Conservation (phyloP, 177 flowering plant species). For the Telopea speciosissima region DNA sequence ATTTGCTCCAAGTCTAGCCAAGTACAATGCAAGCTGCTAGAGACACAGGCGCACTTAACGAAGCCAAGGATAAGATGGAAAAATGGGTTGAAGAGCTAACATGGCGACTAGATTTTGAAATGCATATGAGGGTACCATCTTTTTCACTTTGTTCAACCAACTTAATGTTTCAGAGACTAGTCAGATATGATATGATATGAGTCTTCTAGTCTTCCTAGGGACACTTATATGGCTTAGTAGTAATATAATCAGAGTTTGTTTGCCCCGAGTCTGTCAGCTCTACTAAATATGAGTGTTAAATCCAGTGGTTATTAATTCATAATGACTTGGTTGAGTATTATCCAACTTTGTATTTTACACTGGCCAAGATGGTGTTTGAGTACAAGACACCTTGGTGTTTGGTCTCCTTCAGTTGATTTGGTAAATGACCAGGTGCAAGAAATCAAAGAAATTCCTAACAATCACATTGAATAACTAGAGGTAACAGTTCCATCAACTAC, state of each 20-base stretch:
- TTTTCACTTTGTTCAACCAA: too few relatives aligned
- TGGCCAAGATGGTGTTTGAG: background rate
- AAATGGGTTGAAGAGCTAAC: too few relatives aligned
- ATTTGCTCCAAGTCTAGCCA: too few relatives aligned
- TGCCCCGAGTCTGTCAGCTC: background rate
- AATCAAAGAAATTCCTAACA: conserved; percentile 63
- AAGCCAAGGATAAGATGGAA: conserved; percentile 89
- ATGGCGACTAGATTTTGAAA: too few relatives aligned
- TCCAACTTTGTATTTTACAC: background rate
- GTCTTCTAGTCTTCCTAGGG: too few relatives aligned
- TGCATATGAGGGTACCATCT: too few relatives aligned
- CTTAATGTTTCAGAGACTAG: too few relatives aligned
- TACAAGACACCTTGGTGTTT: conserved; percentile 6
- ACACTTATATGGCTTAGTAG: too few relatives aligned
- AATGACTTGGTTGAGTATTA: too few relatives aligned
- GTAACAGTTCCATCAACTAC: conserved; percentile 23
- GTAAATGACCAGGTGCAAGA: conserved; percentile 45
- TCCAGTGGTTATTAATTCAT: background rate
- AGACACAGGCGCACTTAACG: conserved; percentile 86
- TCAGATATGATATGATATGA: too few relatives aligned
- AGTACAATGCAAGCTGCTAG: conserved; percentile 69
- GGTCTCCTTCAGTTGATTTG: background rate
- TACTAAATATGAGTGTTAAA: background rate
- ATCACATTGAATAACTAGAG: conserved; percentile 53
- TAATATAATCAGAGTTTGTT: too few relatives aligned